Percentiles rank a stretch among this genome's conserved stretches.
These are phyloP conservation scores for Escallonia herrerae DNA, from an alignment of 129 eudicot genomes.

Conservation along the genomic window DNA sequence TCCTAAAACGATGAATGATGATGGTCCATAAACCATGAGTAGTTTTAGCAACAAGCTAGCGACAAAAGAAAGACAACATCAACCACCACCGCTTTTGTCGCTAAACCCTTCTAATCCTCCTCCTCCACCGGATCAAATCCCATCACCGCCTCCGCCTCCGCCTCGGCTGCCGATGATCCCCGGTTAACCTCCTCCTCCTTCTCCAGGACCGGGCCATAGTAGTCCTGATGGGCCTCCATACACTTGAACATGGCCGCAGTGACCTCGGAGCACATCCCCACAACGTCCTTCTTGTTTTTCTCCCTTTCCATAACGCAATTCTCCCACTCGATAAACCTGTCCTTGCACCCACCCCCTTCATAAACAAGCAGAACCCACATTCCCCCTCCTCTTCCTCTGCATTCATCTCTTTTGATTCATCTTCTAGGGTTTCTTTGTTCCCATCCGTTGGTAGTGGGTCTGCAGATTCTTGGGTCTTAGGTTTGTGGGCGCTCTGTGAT, in stretches of 20 bases:
- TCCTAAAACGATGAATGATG: too few species aligned
- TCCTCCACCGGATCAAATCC: not conserved
- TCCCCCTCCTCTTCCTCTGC: conserved; percentile 35
- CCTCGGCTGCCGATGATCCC: conserved; percentile 26
- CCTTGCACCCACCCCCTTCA: conserved; percentile 67
- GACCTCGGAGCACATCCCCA: conserved; percentile 27
- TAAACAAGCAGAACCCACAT: conserved; percentile 54
- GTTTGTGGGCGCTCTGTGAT: conserved; percentile 1
- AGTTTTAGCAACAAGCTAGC: too few species aligned
- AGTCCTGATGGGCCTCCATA: conserved; percentile 77
- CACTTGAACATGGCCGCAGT: conserved; percentile 52
- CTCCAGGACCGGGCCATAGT: conserved; percentile 39
- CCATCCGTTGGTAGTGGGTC: conserved; percentile 10
- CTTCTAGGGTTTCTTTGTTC: conserved; percentile 1
- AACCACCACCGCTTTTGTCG: not conserved
- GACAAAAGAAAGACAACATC: too few species aligned
- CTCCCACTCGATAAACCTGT: conserved; percentile 40
- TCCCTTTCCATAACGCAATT: conserved; percentile 47
- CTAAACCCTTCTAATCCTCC: not conserved
- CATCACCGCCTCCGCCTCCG: too few species aligned
- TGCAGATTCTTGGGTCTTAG: conserved; percentile 13
- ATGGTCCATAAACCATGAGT: too few species aligned
- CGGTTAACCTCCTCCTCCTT: conserved; percentile 15
- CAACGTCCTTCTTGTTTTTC: conserved; percentile 42
- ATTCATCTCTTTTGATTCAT: not conserved